phyloP scores from a whole-genome alignment of 1,284 basidiomycete genomes.

The Ganoderma meredithae region DNA sequence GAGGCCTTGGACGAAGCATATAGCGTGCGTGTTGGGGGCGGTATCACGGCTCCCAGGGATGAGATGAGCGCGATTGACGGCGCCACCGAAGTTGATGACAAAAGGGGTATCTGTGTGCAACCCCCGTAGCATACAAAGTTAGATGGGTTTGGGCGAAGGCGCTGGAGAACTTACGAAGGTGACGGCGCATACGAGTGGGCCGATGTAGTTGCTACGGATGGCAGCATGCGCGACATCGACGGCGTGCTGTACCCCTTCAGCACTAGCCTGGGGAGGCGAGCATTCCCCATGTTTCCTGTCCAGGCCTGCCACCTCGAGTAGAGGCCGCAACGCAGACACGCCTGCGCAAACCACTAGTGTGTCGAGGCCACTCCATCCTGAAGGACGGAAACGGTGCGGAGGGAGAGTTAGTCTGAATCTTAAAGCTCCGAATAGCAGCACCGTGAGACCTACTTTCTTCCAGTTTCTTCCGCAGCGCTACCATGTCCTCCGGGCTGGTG shows the following conservation, averaged over 20 bases:
- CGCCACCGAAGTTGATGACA: conserved; percentile 69
- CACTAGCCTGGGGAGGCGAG: conserved; percentile 47
- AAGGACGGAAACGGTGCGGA: not conserved
- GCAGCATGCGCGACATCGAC: conserved; percentile 63
- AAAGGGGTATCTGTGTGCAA: conserved; percentile 73
- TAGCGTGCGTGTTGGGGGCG: conserved; percentile 86
- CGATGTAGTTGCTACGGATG: conserved; percentile 67
- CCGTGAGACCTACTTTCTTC: conserved; percentile 56
- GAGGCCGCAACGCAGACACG: conserved; percentile 82
- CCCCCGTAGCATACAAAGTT: not conserved
- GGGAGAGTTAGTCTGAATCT: not conserved
- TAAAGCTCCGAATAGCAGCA: conserved; percentile 18
- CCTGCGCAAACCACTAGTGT: conserved; percentile 88
- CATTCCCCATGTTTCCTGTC: conserved; percentile 47
- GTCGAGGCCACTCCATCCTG: conserved; percentile 86
- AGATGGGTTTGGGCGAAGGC: not conserved
- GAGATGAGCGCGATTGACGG: conserved; percentile 86
- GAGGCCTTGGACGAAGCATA: conserved; percentile 90
- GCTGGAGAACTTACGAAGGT: conserved; percentile 61
- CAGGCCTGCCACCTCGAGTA: conserved; percentile 78
- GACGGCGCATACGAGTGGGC: conserved; percentile 68
- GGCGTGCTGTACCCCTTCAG: conserved; percentile 58
- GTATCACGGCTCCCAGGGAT: conserved; percentile 81
- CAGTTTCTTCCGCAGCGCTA: conserved; percentile 63
- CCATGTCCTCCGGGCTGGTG: conserved; percentile 71